Evolutionary conservation across 176 grass and related monocot genomes (phyloP).

Genomic region (Cocos nucifera): DNA sequence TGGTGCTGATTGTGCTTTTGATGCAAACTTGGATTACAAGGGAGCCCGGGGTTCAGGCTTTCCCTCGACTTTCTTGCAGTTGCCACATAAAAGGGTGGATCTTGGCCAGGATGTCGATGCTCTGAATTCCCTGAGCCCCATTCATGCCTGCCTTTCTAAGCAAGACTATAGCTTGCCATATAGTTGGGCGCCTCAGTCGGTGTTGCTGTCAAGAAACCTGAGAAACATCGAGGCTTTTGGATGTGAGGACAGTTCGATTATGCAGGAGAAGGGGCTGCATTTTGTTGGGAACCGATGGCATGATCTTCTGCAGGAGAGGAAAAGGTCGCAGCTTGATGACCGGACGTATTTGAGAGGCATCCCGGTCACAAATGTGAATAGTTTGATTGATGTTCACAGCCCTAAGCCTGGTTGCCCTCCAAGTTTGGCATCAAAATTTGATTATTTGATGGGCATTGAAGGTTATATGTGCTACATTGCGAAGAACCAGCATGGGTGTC

Average conservation of each 20-base stretch:
- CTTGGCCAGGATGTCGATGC: no score
- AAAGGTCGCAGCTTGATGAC: background rate
- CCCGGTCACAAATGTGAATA: conserved; percentile 10
- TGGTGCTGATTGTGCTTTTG: conserved; percentile 4
- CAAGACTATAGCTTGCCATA: no score
- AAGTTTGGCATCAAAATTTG: conserved; percentile 27
- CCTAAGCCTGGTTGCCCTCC: conserved; percentile 24
- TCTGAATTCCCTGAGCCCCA: no score
- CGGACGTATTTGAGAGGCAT: conserved; percentile 5
- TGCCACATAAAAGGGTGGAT: no score
- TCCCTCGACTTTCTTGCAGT: background rate
- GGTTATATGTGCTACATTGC: conserved; percentile 59
- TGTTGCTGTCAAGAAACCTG: conserved; percentile 3
- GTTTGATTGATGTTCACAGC: background rate
- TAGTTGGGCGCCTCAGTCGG: conserved; percentile 4
- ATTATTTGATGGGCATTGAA: conserved; percentile 46
- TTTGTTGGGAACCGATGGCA: conserved; percentile 7
- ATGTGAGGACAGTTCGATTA: conserved; percentile 33
- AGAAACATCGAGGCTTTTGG: conserved; percentile 32
- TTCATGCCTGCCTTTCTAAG: no score
- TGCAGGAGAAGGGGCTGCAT: conserved; percentile 38
- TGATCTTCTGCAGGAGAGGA: background rate
- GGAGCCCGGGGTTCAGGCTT: conserved; percentile 2
- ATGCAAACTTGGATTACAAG: background rate
- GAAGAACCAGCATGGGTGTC: conserved; percentile 63